phyloP scores from a whole-genome alignment of 164 flowering plant genomes.

The Chimonanthus praecox region DNA sequence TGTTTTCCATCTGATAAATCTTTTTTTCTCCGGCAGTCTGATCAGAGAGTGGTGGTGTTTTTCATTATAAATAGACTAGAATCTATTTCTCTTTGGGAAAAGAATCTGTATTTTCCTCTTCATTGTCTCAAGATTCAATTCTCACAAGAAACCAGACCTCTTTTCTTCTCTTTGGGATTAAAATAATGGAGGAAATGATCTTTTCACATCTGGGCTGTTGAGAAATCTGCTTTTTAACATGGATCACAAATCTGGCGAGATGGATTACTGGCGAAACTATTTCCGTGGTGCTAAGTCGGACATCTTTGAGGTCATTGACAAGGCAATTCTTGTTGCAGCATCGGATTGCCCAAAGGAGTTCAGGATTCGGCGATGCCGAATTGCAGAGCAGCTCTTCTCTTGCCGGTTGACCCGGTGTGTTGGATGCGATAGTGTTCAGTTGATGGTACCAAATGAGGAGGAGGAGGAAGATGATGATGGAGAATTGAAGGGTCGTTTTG shows the following conservation, averaged over 20 bases:
- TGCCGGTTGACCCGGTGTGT: slow-evolving; percentile 18
- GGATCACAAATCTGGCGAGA: slow-evolving; percentile 10
- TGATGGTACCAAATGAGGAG: slow-evolving; percentile 19
- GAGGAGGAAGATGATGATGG: slow-evolving; percentile 22
- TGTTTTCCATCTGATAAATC: neutral
- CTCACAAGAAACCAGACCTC: neutral
- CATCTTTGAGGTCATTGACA: slow-evolving; percentile 33
- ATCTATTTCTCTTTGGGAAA: neutral
- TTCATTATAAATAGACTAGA: neutral
- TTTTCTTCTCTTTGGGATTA: neutral
- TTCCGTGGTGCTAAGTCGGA: slow-evolving; percentile 21
- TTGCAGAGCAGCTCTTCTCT: slow-evolving; percentile 30
- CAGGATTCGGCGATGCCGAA: slow-evolving; percentile 23
- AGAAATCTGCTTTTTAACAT: neutral
- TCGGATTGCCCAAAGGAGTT: slow-evolving; percentile 33
- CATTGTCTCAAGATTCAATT: neutral
- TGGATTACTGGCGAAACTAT: slow-evolving; percentile 34
- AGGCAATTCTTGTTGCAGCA: slow-evolving; percentile 32
- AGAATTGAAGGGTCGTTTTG: slow-evolving; percentile 25
- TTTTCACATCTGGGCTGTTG: neutral
- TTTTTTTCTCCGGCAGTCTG: neutral
- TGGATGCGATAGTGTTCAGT: slow-evolving; percentile 27
- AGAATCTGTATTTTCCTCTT: too few relatives aligned
- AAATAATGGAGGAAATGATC: neutral
- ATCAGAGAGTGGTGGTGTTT: neutral